Conservation (phyloP, 805 yeast genomes). For the Diddensiella santjacobensis region DNA sequence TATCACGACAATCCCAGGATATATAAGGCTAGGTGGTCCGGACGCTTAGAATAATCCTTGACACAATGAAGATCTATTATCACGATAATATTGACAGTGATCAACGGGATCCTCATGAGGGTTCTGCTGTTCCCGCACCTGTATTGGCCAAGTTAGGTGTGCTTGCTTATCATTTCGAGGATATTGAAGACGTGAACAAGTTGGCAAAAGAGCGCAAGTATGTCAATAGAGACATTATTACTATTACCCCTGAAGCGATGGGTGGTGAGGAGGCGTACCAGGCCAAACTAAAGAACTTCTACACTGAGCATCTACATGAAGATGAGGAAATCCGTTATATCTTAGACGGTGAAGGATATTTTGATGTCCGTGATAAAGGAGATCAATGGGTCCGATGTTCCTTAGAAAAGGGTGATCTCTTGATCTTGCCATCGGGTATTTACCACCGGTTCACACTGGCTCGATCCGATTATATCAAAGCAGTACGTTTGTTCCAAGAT, state of each 20-base stretch:
- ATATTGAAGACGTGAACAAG: conserved; percentile 52
- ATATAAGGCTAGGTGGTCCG: too few relatives aligned
- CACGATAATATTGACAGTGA: conserved; percentile 62
- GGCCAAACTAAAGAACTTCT: conserved; percentile 64
- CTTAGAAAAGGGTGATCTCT: conserved; percentile 57
- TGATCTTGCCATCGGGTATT: conserved; percentile 80
- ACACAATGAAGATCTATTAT: conserved; percentile 48
- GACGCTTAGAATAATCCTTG: too few relatives aligned
- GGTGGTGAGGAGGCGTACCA: conserved; percentile 61
- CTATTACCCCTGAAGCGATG: conserved; percentile 56
- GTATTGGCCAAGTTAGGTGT: conserved; percentile 64
- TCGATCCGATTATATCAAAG: conserved; percentile 57
- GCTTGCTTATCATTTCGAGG: conserved; percentile 50
- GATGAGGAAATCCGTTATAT: conserved; percentile 95
- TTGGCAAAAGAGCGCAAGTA: conserved; percentile 70
- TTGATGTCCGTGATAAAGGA: conserved; percentile 70
- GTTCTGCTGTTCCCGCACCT: conserved; percentile 48
- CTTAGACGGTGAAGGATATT: conserved; percentile 85
- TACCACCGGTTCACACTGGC: conserved; percentile 89
- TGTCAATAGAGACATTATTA: conserved; percentile 73
- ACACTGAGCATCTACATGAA: conserved; percentile 86
- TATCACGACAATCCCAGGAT: too few relatives aligned
- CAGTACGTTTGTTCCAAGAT: conserved; percentile 81
- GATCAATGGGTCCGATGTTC: conserved; percentile 76
- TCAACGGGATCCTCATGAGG: conserved; percentile 71